These are phyloP conservation scores for Aquilaria yunnanensis DNA, from an alignment of 345 rosid genomes.

Conservation along the genomic window DNA sequence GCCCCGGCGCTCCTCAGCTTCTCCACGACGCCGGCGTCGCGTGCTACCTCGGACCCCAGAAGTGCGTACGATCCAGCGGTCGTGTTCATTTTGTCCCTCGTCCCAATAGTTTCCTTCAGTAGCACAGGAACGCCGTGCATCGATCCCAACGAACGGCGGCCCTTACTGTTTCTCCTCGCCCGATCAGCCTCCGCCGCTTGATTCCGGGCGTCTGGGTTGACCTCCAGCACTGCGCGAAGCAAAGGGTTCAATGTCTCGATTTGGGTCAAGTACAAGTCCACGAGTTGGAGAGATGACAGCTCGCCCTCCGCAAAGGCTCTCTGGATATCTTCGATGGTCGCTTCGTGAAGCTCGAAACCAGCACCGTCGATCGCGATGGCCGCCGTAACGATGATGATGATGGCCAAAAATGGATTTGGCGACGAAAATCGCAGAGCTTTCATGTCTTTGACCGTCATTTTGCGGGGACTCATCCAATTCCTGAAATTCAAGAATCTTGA, in stretches of 20 bases:
- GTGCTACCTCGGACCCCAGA: constrained; percentile 33
- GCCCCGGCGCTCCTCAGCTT: constrained; percentile 42
- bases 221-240: constrained; percentile 30
- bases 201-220: constrained; percentile 28
- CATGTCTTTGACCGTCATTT: constrained; percentile 3
- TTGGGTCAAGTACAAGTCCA: constrained; percentile 23
- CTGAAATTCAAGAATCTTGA: no score
- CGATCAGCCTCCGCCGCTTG: constrained; percentile 34
- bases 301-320: constrained; percentile 27
- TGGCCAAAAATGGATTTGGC: not conserved
- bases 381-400: not conserved
- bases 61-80: constrained; percentile 47
- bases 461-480: no score
- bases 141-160: not conserved
- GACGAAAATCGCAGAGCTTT: not conserved
- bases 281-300: constrained; percentile 36
- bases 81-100: constrained; percentile 42
- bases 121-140: constrained; percentile 49
- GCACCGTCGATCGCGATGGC: not conserved
- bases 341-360: constrained; percentile 26
- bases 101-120: constrained; percentile 47
- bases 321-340: constrained; percentile 27
- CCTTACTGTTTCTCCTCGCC: constrained; percentile 14
- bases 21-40: constrained; percentile 40
- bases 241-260: constrained; percentile 26